phyloP scores from a whole-genome alignment of 768 basidiomycete genomes.

The Phylloporus rhodoxanthus region DNA sequence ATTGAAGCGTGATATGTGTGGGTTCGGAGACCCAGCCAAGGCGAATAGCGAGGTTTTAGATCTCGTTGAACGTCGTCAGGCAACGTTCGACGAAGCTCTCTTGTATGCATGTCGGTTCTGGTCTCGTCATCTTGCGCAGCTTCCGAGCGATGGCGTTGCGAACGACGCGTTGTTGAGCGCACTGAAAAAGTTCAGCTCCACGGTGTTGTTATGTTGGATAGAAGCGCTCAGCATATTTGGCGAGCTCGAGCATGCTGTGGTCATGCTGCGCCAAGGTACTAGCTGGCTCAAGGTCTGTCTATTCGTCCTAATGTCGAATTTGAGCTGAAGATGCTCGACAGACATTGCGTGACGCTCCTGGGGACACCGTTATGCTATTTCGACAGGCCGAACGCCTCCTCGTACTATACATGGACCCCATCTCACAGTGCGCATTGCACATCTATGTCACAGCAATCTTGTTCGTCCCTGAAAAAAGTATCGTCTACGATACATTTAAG shows the following conservation, averaged over 20 bases:
- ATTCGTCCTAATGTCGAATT: background rate
- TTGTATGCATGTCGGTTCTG: slow-evolving; percentile 19
- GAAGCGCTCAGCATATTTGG: slow-evolving; percentile 10
- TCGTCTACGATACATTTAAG: slow-evolving; percentile 9
- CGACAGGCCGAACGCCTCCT: slow-evolving; percentile 12
- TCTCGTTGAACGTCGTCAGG: slow-evolving; percentile 12
- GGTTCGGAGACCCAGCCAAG: slow-evolving; percentile 12
- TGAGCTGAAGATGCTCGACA: background rate
- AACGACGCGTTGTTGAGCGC: slow-evolving; percentile 8
- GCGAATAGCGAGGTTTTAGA: slow-evolving; percentile 14
- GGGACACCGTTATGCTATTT: slow-evolving; percentile 1
- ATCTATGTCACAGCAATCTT: slow-evolving; percentile 10
- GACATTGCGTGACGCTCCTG: background rate
- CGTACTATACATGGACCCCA: slow-evolving; percentile 9
- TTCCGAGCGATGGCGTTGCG: slow-evolving; percentile 5
- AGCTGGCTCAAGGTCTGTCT: slow-evolving; percentile 11
- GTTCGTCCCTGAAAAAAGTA: slow-evolving; percentile 5
- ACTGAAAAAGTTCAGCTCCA: slow-evolving; percentile 9
- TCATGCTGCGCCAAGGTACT: slow-evolving; percentile 5
- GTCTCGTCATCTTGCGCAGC: slow-evolving; percentile 14
- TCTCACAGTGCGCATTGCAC: slow-evolving; percentile 11
- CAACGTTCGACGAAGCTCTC: slow-evolving; percentile 13
- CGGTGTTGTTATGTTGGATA: slow-evolving; percentile 14
- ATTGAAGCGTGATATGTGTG: slow-evolving; percentile 20
- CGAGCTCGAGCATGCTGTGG: slow-evolving; percentile 8